Evolutionary conservation across 768 basidiomycete genomes (phyloP), one percentile per base, ranked within the genome.

Genomic region (Xanthoconium stramineum): DNA sequence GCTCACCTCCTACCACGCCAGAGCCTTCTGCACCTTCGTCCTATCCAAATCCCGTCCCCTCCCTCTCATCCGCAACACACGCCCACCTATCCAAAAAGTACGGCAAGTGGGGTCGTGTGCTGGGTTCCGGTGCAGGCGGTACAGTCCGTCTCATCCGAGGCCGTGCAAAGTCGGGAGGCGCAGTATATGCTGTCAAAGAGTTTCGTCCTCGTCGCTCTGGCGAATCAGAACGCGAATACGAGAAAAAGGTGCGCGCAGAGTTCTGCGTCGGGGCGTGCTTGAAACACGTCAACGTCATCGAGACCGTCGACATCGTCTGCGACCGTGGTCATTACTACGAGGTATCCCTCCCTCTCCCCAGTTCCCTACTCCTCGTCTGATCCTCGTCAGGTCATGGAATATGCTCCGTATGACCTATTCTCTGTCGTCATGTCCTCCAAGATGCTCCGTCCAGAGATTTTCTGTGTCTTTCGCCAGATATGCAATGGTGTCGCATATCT

Each of bases 341-440:
- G 89, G 97, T 96, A 42, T 54, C 59, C 56, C 50, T 52, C 38
- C 52, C 38, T 35, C 50, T 29, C 1, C n/a, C 49, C 44, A 58
- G 52, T 47, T 37, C 58, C 29, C 37, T 44, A 9, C 5, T 9
- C 37, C 15, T 35, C 49, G 13, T 47, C 61, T 65, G 38, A 61
- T 13, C 48, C 42, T 9, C 30, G 42, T 3, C 69, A 98, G 95
- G 89, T 98, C 76, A 99, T 99, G 97, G 96, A 98, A 74, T 98
- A 97, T 66, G 97, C 97, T 3, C 97, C 97, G 17, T 97, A 86
- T 68, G 97, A 99, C 75, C 86, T 99, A 54, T 99, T 99, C 77
- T 92, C 90, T 57, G 95, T 98, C 68, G 97, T 99, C 80, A 99
- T 99, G 97, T 94, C 95, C 15, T 91, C 93, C 61, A 97, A 94